Evolutionary conservation across 2,329 filamentous ascomycete genomes (phyloP).

Genomic region (Ilyonectria destructans): DNA sequence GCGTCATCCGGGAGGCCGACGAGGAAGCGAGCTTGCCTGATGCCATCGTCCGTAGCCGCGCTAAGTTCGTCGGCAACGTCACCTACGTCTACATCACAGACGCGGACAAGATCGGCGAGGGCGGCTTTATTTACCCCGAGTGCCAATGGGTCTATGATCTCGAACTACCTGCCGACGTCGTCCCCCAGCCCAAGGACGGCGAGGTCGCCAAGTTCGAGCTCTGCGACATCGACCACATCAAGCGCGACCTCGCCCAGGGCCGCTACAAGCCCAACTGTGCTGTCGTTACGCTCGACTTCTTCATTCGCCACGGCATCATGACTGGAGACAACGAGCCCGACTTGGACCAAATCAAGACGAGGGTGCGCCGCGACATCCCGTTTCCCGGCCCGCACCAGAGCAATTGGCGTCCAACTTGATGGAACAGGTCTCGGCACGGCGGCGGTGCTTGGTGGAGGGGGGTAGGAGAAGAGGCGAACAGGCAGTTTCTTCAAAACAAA

Average conservation of each 20-base stretch:
- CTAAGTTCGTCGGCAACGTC: constrained; percentile 77
- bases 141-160: constrained; percentile 94
- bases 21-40: constrained; percentile 91
- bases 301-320: constrained; percentile 87
- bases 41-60: constrained; percentile 74
- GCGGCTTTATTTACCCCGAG: constrained; percentile 89
- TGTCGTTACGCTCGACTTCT: constrained; percentile 88
- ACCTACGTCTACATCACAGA: constrained; percentile 91
- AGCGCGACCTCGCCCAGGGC: constrained; percentile 77
- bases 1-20: constrained; percentile 86
- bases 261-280: constrained; percentile 96
- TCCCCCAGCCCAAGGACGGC: constrained; percentile 85
- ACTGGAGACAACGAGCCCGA: constrained; percentile 85
- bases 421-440: not conserved
- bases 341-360: constrained; percentile 81
- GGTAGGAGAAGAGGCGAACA: not conserved
- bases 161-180: constrained; percentile 78
- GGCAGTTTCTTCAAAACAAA: constrained; percentile 15
- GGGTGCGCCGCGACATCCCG: constrained; percentile 84
- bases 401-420: constrained; percentile 47
- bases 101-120: constrained; percentile 83
- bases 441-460: not conserved
- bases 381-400: constrained; percentile 80
- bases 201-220: constrained; percentile 92
- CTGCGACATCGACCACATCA: constrained; percentile 83